A percentile compares a stretch with the other conserved stretches of the same genome.
Conservation (phyloP, 2,329 filamentous ascomycete genomes). For the Chrysoporthe cubensis region DNA sequence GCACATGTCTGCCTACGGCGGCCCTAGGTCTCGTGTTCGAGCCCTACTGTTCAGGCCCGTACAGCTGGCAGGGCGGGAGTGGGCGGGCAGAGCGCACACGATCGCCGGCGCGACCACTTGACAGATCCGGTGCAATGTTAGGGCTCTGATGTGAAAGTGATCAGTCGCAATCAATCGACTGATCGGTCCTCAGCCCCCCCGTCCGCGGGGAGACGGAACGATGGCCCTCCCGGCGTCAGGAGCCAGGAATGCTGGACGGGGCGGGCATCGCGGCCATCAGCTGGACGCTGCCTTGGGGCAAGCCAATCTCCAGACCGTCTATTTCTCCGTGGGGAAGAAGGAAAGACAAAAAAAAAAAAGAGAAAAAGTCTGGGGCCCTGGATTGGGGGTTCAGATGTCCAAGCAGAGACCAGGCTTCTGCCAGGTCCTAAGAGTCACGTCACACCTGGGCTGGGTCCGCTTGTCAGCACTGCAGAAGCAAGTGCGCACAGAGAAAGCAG, state of each 20-base stretch:
- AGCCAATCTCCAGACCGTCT: neutral
- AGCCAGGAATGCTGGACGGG: slow-evolving; percentile 2
- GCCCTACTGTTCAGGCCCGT: neutral
- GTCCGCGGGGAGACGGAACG: neutral
- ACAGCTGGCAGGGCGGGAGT: slow-evolving; percentile 20
- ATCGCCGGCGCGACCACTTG: neutral
- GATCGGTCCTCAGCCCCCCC: slow-evolving; percentile 3
- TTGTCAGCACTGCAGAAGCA: neutral
- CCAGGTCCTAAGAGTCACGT: slow-evolving; percentile 7
- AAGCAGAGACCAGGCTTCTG: neutral
- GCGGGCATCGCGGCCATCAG: neutral
- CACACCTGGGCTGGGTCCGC: neutral
- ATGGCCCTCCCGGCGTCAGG: neutral
- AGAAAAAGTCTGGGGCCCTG: neutral
- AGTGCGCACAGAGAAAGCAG: neutral
- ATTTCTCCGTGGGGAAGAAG: slow-evolving; percentile 2
- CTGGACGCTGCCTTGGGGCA: neutral
- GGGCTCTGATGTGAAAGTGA: slow-evolving; percentile 7
- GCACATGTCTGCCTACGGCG: slow-evolving; percentile 25
- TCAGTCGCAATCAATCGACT: slow-evolving; percentile 1
- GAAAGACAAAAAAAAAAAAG: neutral
- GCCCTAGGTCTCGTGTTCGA: slow-evolving; percentile 15
- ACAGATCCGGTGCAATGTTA: neutral
- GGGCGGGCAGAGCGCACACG: slow-evolving; percentile 5
- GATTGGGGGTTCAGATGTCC: slow-evolving; percentile 1